Conservation (phyloP, 202 grass and related monocot genomes). For the Cymbopogon flexuosus region DNA sequence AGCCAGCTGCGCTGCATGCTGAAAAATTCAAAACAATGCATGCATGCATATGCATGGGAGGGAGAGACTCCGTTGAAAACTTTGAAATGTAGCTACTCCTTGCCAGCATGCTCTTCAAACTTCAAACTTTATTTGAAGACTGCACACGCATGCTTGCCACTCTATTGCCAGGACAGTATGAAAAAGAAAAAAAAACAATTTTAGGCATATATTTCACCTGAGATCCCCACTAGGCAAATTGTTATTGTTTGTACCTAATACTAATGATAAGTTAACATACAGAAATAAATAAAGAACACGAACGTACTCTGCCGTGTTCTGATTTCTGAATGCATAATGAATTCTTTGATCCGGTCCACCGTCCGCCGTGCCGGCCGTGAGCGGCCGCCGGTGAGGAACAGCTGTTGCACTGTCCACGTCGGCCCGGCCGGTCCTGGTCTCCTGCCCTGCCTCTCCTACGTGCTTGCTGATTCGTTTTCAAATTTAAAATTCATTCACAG, state of each 20-base stretch:
- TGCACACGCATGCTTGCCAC: background rate
- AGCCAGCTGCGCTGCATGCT: too few species aligned
- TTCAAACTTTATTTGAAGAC: background rate
- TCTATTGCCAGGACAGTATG: background rate
- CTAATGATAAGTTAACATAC: background rate
- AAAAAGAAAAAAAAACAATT: too few species aligned
- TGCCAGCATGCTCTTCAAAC: too few species aligned
- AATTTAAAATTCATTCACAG: background rate
- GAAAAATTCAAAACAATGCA: too few species aligned
- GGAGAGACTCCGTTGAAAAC: too few species aligned
- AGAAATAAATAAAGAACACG: background rate
- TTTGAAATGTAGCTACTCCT: too few species aligned
- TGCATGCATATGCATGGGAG: too few species aligned
- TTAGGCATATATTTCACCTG: too few species aligned
- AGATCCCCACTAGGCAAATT: too few species aligned
- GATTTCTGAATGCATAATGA: background rate
- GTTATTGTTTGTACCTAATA: background rate
- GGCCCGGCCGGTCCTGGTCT: background rate
- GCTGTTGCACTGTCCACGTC: conserved; percentile 25
- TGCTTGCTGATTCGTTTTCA: background rate
- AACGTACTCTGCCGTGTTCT: background rate
- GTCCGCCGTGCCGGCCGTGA: conserved; percentile 10
- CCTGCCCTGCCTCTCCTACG: background rate
- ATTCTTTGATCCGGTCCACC: conserved; percentile 18
- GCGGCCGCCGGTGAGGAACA: conserved; percentile 28